These are phyloP conservation scores for Colletotrichum sp. DNA, from an alignment of 2,329 filamentous ascomycete genomes.

Conservation along the genomic window DNA sequence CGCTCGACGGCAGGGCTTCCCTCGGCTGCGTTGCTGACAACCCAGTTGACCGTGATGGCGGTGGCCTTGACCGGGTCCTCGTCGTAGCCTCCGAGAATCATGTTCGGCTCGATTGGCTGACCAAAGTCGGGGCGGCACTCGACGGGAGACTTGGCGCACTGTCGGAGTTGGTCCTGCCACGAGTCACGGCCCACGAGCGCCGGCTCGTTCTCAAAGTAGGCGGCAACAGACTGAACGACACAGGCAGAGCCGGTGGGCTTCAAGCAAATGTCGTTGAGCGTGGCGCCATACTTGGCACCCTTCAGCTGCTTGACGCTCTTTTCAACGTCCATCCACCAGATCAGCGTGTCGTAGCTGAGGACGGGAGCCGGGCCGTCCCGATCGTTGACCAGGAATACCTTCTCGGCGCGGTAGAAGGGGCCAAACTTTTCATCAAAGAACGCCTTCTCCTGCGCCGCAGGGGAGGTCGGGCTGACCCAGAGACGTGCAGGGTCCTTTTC, in stretches of 20 bases:
- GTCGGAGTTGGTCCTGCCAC: slow-evolving; percentile 75
- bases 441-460: slow-evolving; percentile 87
- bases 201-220: slow-evolving; percentile 79
- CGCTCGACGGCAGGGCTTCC: slow-evolving; percentile 71
- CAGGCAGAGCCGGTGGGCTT: slow-evolving; percentile 90
- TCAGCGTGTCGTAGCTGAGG: slow-evolving; percentile 83
- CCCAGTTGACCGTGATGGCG: slow-evolving; percentile 92
- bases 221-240: slow-evolving; percentile 89
- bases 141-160: slow-evolving; percentile 81
- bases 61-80: slow-evolving; percentile 72
- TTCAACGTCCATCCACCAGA: slow-evolving; percentile 95
- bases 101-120: slow-evolving; percentile 83
- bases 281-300: slow-evolving; percentile 69
- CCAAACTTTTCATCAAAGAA: slow-evolving; percentile 96
- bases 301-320: slow-evolving; percentile 74
- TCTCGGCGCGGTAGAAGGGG: slow-evolving; percentile 93
- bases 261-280: slow-evolving; percentile 86
- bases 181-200: slow-evolving; percentile 62
- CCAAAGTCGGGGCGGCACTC: slow-evolving; percentile 87
- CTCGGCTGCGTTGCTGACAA: slow-evolving; percentile 84
- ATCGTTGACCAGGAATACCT: slow-evolving; percentile 93
- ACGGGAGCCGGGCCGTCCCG: slow-evolving; percentile 75
- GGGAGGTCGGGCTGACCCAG: slow-evolving; percentile 95
- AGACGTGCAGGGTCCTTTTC: slow-evolving; percentile 89
- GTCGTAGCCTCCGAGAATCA: slow-evolving; percentile 83